Base-by-base conservation (phyloP, 192 early-diverging fungal species). In the Blastocladiella britannica region DNA sequence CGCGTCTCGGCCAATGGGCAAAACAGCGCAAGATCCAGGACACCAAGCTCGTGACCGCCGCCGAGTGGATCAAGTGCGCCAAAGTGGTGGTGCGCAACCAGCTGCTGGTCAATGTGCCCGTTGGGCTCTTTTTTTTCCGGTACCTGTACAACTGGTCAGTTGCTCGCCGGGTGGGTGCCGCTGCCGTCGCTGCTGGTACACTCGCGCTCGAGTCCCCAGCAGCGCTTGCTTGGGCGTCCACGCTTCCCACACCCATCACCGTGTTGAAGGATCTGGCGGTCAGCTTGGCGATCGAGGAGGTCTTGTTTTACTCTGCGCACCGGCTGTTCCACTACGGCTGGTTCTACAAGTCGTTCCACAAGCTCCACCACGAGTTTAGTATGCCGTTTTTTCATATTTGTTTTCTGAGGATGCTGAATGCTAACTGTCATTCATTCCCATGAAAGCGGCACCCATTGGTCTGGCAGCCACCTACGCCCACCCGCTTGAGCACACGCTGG, bases 331-430 rank as follows among this genome's bases (percentile, higher is more conserved):
- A 60, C 29, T 29, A n/a, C 20, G 26, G 24, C 5, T 6, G 52
- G 29, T 26, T 60, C 28, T 60, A 60, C 53, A 53, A 30, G 53
- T 24, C 28, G n/a, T 20, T 60, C 9, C 58, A 60, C 58, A 60
- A 60, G 53, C 26, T 26, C 18, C 58, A 60, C 53, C 58, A 60
- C 53, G 29, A 29, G 58, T 60, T 60, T 26, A 28, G n/a, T n/a
- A n/a, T n/a, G n/a, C n/a, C n/a, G n/a, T n/a, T n/a, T n/a, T n/a
- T n/a, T n/a, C n/a, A n/a, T n/a, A n/a, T n/a, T n/a, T n/a, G n/a
- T n/a, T n/a, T n/a, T n/a, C n/a, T n/a, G n/a, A n/a, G n/a, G n/a
- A n/a, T n/a, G n/a, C n/a, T n/a, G n/a, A n/a, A n/a, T n/a, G n/a
- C n/a, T n/a, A n/a, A n/a, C n/a, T n/a, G n/a, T n/a, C n/a, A n/a